Evolutionary conservation across 2,329 filamentous ascomycete species (phyloP), one percentile per base, ranked within the genome.

Genomic region (Talaromyces funiculosus): DNA sequence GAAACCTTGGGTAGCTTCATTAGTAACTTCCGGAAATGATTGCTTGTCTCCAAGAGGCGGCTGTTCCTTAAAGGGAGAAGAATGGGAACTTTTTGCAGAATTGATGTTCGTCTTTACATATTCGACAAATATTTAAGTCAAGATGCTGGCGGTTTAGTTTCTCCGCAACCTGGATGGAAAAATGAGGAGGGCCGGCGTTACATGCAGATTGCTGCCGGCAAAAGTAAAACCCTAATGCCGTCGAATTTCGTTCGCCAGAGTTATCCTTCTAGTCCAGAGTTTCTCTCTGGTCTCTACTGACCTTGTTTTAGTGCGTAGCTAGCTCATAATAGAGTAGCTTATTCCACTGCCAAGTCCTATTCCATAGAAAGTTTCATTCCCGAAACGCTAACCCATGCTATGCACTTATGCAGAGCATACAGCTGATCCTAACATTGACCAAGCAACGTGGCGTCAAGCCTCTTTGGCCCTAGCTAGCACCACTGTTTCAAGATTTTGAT

Each of bases 371-470:
- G 35, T 56, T 29, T 43, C 53, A 56, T 42, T 56, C 37, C 53
- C 53, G 37, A 56, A 56, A 56, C 53, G 53, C 53, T 43, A 56
- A 40, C 12, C 53, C 37, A 26, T 37, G n/a, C 53, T 56, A 42
- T 33, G 37, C 37, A 56, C 1, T 35, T 51, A 45, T 16, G 22
- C 42, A 18, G 26, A 51, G 1, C 8, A 51, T 33, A 16, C 45
- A 51, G 26, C 26, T 26, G 20, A 33, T 20, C 20, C 9, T 33
- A n/a, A 33, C 26, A 33, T 51, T 29, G 22, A 29, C 14, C 43
- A 51, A 51, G 45, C 45, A 49, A 49, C n/a, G 45, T 49, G 45
- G 45, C 24, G 45, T 49, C 26, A 49, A 49, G 45, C 45, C 45
- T 33, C n/a, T 12, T 51, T 47, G 22, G 9, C 24, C 24, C 43